Base-by-base conservation (phyloP, 2,329 filamentous ascomycete species). In the Graphium sp. region DNA sequence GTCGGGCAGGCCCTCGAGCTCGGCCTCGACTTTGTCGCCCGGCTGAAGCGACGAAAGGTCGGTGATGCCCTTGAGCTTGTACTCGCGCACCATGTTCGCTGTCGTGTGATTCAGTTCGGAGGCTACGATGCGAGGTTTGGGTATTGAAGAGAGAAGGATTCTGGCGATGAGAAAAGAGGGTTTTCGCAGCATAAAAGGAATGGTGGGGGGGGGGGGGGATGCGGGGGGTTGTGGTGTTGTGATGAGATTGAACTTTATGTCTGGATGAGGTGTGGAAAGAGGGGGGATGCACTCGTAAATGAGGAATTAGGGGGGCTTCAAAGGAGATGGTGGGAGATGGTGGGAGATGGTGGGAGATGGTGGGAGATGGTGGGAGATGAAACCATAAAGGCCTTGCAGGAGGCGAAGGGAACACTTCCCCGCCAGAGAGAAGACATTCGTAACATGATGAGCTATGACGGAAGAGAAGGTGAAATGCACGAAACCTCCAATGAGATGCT, bases 1-100 rank as follows among this genome's bases (percentile, higher is more conserved):
- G 21, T 68, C 74, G 32, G 87, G 74, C 24, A 98, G 62, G 13
- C 87, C 89, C 42, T 95, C 87, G 5, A 98, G 77, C 43, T 93
- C 84, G 10, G 71, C 79, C 51, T 95, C 85, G 37, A 77, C 66
- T 60, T 93, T 95, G 40, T 89, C 75, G 13, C 82, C 75, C 18
- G 76, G 72, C 48, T 77, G 68, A 37, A 95, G 59, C n/a, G n/a
- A n/a, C 38, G 76, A 66, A 32, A 93, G 62, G 41, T 75, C 77
- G 26, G 66, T 64, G 35, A 93, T 55, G 45, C 67, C 78, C 51
- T 89, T 91, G 45, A 94, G 68, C 46, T 70, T 74, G 48, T 66
- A 76, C 42, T 73, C 64, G 31, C 64, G 54, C 20, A 48, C 31
- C 32, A 37, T 37, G 22, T 18, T 34, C 23, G 15, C 19, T 16